These are phyloP conservation scores for Drechmeria coniospora DNA, from an alignment of 2,329 filamentous ascomycete genomes.

Conservation along the genomic window DNA sequence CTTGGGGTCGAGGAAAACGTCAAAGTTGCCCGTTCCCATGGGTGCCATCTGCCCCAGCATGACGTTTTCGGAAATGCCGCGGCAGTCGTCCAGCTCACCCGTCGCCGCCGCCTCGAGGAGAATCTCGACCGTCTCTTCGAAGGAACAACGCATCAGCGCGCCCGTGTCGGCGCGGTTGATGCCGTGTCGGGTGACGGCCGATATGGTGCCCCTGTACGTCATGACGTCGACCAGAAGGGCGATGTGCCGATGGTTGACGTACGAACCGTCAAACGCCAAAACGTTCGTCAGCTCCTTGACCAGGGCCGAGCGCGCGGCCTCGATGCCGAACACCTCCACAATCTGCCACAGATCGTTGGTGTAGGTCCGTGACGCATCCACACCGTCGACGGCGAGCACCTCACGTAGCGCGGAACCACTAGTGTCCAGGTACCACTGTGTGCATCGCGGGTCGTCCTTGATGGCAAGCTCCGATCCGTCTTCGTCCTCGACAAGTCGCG, in stretches of 20 bases:
- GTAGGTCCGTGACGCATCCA: conserved; percentile 73
- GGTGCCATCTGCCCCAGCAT: conserved; percentile 96
- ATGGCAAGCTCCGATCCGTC: conserved; percentile 61
- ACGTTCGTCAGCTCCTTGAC: conserved; percentile 83
- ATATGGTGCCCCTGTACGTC: conserved; percentile 87
- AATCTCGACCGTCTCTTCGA: conserved; percentile 98
- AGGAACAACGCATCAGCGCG: conserved; percentile 97
- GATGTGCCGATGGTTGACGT: conserved; percentile 97
- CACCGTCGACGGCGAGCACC: conserved; percentile 73
- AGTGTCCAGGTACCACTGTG: conserved; percentile 93
- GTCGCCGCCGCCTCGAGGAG: conserved; percentile 86
- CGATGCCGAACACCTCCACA: conserved; percentile 89
- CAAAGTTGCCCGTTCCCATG: conserved; percentile 92
- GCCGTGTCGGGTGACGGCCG: conserved; percentile 92
- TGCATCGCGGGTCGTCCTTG: conserved; percentile 60
- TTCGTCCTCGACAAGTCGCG: conserved; percentile 46
- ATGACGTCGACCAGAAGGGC: conserved; percentile 92
- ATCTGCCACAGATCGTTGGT: conserved; percentile 95
- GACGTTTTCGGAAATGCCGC: conserved; percentile 95
- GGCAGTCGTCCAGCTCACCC: conserved; percentile 93
- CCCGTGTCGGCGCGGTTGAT: conserved; percentile 97
- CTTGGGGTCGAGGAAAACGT: conserved; percentile 81
- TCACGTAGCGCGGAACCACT: conserved; percentile 75
- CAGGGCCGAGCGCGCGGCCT: conserved; percentile 76
- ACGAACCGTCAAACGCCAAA: conserved; percentile 95